phyloP scores from a whole-genome alignment of 2,329 filamentous ascomycete genomes.

The Bertia moriformis region DNA sequence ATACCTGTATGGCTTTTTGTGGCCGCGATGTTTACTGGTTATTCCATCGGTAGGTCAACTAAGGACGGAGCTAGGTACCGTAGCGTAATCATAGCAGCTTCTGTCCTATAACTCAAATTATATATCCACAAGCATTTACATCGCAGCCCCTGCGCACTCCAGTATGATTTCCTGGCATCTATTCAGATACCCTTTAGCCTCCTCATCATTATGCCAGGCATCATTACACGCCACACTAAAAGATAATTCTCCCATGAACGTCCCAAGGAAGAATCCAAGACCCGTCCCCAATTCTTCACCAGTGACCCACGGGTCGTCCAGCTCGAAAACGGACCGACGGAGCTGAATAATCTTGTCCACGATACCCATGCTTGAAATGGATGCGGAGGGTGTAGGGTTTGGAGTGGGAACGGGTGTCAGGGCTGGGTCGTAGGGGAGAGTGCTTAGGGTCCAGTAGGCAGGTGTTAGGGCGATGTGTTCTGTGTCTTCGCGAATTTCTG shows the following conservation, averaged over 20 bases:
- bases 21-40: too few species aligned
- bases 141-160: too few species aligned
- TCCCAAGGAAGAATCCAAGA: conserved; percentile 22
- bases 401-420: conserved; percentile 11
- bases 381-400: conserved; percentile 10
- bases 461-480: conserved; percentile 10
- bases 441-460: conserved; percentile 1
- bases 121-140: too few species aligned
- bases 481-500: conserved; percentile 11
- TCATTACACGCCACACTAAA: conserved; percentile 26
- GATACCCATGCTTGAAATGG: conserved; percentile 17
- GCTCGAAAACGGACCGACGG: conserved; percentile 10
- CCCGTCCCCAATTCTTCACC: conserved; percentile 25
- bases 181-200: too few species aligned
- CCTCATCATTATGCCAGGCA: conserved; percentile 19
- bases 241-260: conserved; percentile 16
- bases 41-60: too few species aligned
- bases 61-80: too few species aligned
- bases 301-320: conserved; percentile 24
- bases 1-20: too few species aligned
- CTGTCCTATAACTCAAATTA: too few species aligned
- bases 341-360: conserved; percentile 18
- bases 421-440: too few species aligned
- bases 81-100: too few species aligned
- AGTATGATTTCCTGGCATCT: too few species aligned